These are phyloP conservation scores for Cucurbita pepo DNA, from an alignment of 306 rosid genomes.

Conservation along the genomic window DNA sequence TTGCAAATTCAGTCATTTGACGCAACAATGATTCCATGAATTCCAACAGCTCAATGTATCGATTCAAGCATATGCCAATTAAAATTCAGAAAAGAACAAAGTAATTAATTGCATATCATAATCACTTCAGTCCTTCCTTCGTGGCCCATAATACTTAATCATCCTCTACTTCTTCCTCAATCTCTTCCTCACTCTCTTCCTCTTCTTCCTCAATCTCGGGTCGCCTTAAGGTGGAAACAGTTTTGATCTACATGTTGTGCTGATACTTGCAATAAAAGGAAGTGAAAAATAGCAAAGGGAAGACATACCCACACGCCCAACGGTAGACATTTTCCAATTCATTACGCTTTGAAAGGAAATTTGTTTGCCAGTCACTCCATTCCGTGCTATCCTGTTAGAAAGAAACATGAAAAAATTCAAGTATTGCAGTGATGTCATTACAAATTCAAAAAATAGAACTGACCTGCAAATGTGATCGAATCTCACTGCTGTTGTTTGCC, in stretches of 20 bases:
- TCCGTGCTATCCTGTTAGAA: slow-evolving; percentile 54
- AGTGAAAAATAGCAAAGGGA: slow-evolving; percentile 1
- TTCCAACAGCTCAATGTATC: neutral
- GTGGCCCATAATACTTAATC: neutral
- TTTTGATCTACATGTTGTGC: neutral
- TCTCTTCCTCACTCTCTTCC: neutral
- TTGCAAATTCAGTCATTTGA: neutral
- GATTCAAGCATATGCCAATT: neutral
- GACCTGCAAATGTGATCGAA: slow-evolving; percentile 70
- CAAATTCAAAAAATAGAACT: neutral
- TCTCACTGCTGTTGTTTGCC: slow-evolving; percentile 45
- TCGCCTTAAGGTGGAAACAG: neutral
- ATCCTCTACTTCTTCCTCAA: neutral
- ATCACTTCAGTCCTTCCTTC: neutral
- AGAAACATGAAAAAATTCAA: neutral
- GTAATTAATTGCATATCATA: neutral
- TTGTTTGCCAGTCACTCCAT: slow-evolving; percentile 68
- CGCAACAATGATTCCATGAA: neutral
- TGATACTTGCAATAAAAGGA: neutral
- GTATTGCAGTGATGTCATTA: neutral
- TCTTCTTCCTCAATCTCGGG: neutral
- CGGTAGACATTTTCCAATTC: slow-evolving; percentile 76
- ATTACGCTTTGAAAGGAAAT: slow-evolving; percentile 53
- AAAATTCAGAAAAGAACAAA: neutral
- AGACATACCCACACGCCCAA: slow-evolving; percentile 96